These are phyloP conservation scores for Debaryomyces fabryi DNA, from an alignment of 1,139 yeast species.

Conservation along the genomic window DNA sequence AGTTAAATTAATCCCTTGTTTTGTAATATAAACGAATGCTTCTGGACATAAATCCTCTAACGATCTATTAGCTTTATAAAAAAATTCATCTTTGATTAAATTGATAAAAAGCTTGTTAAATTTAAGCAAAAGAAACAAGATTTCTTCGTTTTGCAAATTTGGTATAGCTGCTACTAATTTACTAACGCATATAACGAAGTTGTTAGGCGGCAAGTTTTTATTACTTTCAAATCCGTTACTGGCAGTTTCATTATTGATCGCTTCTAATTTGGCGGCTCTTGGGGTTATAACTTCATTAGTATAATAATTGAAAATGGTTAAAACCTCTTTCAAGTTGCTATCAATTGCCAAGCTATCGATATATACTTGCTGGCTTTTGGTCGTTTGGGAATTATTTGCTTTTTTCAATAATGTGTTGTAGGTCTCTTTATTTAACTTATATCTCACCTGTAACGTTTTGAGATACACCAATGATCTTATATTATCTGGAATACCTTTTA, in stretches of 20 bases:
- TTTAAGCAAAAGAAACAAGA: constrained; percentile 37
- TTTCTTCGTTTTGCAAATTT: constrained; percentile 31
- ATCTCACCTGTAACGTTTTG: constrained; percentile 36
- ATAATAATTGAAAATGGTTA: constrained; percentile 39
- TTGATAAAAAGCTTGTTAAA: constrained; percentile 32
- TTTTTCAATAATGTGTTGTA: constrained; percentile 35
- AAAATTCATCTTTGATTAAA: constrained; percentile 39
- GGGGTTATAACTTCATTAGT: constrained; percentile 26
- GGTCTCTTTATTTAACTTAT: constrained; percentile 33
- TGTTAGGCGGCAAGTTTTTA: constrained; percentile 23
- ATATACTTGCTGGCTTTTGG: constrained; percentile 21
- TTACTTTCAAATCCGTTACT: constrained; percentile 15
- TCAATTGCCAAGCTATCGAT: constrained; percentile 26
- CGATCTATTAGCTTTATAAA: constrained; percentile 39
- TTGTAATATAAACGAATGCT: constrained; percentile 36
- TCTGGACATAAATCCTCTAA: constrained; percentile 37
- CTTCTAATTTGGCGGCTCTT: constrained; percentile 15
- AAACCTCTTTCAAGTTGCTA: constrained; percentile 26
- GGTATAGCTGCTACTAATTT: constrained; percentile 25
- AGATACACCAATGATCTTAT: constrained; percentile 36
- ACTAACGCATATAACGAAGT: constrained; percentile 27
- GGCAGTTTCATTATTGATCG: constrained; percentile 16
- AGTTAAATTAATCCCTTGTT: constrained; percentile 40
- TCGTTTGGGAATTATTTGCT: constrained; percentile 23
- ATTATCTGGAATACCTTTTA: constrained; percentile 36